Evolutionary conservation across 768 basidiomycete species (phyloP).

Genomic region (Serendipita sp.): DNA sequence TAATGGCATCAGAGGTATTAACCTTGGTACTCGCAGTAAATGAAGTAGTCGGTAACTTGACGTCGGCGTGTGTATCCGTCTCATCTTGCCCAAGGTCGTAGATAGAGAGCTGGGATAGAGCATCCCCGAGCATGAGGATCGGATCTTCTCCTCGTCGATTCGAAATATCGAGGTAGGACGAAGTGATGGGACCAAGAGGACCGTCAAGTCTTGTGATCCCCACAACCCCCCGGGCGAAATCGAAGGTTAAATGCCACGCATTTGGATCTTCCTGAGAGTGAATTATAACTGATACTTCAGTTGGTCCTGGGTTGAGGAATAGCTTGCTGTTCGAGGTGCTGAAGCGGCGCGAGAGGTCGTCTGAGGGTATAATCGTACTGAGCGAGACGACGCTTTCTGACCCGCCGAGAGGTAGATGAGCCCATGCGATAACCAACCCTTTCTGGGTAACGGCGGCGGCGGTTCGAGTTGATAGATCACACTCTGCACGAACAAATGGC

Average conservation of each 20-base stretch:
- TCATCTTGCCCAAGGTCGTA: background rate
- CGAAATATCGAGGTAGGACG: conserved; percentile 17
- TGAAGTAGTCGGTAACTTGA: background rate
- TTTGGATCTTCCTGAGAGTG: conserved; percentile 32
- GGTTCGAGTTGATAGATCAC: conserved; percentile 26
- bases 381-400: background rate
- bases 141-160: background rate
- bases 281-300: conserved; percentile 21
- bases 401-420: conserved; percentile 21
- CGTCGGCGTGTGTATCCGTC: background rate
- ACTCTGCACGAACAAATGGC: conserved; percentile 14
- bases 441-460: conserved; percentile 36
- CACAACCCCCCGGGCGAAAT: conserved; percentile 19
- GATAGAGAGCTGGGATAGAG: conserved; percentile 3
- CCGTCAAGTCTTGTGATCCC: conserved; percentile 34
- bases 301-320: conserved; percentile 6
- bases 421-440: conserved; percentile 44
- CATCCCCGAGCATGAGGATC: background rate
- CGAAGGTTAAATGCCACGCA: conserved; percentile 36
- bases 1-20: conserved; percentile 38
- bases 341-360: background rate
- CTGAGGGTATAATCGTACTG: background rate
- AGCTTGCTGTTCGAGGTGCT: conserved; percentile 14
- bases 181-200: conserved; percentile 34
- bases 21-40: conserved; percentile 30